Percentiles rank a stretch among this genome's conserved stretches.
Conservation (phyloP, 371 early-diverging fungal genomes). For the Dichotomocladium elegans region DNA sequence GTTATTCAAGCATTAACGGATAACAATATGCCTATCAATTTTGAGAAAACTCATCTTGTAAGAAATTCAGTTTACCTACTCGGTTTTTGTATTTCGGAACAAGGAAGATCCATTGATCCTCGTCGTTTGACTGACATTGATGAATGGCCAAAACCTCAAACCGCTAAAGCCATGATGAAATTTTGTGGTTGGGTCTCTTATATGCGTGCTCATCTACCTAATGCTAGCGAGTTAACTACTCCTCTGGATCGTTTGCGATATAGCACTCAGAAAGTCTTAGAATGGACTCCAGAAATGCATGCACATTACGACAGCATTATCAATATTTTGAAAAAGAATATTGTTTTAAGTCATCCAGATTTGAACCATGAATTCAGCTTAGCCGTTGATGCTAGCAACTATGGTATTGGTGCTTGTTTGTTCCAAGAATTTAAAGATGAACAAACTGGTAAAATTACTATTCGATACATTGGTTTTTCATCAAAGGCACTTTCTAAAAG, state of each 20-base stretch:
- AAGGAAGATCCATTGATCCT: slow-evolving; percentile 13
- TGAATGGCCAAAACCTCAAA: slow-evolving; percentile 10
- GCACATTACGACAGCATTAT: no score
- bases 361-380: slow-evolving; percentile 20
- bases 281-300: no score
- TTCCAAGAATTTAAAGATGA: no score
- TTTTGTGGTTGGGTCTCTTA: neutral
- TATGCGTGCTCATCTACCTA: neutral
- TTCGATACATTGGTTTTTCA: slow-evolving; percentile 16
- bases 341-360: slow-evolving; percentile 16
- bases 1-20: slow-evolving; percentile 13
- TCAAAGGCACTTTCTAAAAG: slow-evolving; percentile 5
- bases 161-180: slow-evolving; percentile 9
- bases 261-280: no score
- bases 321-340: slow-evolving; percentile 4
- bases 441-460: slow-evolving; percentile 6
- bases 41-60: slow-evolving; percentile 18
- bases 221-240: neutral
- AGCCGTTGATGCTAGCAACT: slow-evolving; percentile 38
- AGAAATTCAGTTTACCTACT: slow-evolving; percentile 11
- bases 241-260: neutral
- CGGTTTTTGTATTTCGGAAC: slow-evolving; percentile 13
- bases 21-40: slow-evolving; percentile 15
- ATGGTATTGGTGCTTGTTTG: slow-evolving; percentile 33
- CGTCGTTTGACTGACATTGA: slow-evolving; percentile 12